Evolutionary conservation across 192 early-diverging fungal genomes (phyloP).

Genomic region (Coemansia sp.): DNA sequence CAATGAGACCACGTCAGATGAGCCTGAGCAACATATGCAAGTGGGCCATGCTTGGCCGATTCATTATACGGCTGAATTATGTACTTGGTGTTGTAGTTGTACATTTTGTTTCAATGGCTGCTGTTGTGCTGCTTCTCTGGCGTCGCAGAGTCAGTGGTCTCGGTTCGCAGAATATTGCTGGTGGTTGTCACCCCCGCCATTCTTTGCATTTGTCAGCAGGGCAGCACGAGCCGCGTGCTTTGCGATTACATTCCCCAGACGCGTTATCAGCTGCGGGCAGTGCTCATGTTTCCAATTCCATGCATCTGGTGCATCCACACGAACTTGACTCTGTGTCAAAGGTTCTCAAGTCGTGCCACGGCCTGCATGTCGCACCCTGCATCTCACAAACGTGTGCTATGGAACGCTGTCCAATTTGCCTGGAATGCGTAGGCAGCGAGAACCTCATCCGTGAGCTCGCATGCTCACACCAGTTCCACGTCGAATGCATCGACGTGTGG

Average conservation of each 20-base stretch:
- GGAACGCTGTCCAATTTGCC: conserved; percentile 33
- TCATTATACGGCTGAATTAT: neutral
- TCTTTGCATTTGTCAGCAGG: neutral
- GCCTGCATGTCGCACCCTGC: no score
- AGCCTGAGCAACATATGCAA: neutral
- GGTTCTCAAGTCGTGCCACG: neutral
- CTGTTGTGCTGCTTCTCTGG: neutral
- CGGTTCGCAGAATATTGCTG: neutral
- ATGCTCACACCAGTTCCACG: conserved; percentile 48
- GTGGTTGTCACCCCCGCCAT: neutral
- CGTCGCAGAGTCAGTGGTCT: neutral
- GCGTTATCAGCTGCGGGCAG: no score
- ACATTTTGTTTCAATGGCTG: neutral
- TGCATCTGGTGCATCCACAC: neutral
- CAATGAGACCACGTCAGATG: no score
- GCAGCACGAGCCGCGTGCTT: neutral
- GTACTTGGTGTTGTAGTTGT: neutral
- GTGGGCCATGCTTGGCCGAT: neutral
- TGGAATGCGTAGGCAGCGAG: conserved; percentile 14
- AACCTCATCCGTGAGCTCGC: conserved; percentile 22
- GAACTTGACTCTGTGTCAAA: conserved; percentile 21
- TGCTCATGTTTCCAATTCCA: no score
- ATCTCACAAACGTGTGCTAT: neutral
- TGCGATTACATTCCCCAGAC: no score
- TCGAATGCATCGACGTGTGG: conserved; percentile 50